Base-by-base conservation (phyloP, 805 yeast species). In the Nakazawaea siamensis region DNA sequence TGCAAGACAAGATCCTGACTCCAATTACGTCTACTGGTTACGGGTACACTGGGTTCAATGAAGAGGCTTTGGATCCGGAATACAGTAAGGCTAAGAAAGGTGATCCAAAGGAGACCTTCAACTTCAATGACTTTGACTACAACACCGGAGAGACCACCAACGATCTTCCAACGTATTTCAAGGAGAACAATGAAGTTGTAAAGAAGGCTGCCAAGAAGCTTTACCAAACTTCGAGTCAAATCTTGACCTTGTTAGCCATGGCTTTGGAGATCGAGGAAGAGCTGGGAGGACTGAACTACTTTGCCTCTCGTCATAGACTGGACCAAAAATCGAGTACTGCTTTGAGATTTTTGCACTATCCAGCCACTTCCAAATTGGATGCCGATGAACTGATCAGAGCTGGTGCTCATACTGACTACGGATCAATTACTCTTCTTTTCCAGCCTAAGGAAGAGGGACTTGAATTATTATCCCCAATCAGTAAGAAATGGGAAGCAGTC, bases 371-470 rank as follows among this genome's bases (percentile, higher is more conserved):
- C 31, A 42, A 54, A n/a, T 37, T 61, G 24, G 59, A 49, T 4
- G 69, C 75, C 3, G 73, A 72, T 39, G 64, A 70, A 11, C 62
- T 59, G 7, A 65, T 76, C 33, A 60, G 86, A 39, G 85, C 85
- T 6, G 86, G 85, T 18, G 85, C 86, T 8, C 86, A 79, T 44
- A 78, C 86, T 1, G 86, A 79, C 47, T 79, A 79, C 47, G 86
- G 86, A 1, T 63, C 80, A 1, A 52, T 78, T 42, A 77, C 86
- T 1, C 52, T 79, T 18, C 54, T 79, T 32, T 77, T 79, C 51
- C 86, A 79, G 51, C 65, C 68, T 35, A 62, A 66, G 37, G 79
- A 79, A 48, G 81, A 76, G 47, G 86, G 86, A 3, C 58, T 80
- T 24, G 78, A 46, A 60, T 77, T 25, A 55, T 58, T 46, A 38